These are phyloP conservation scores for Clonostachys solani DNA, from an alignment of 2,329 filamentous ascomycete species.

Conservation along the genomic window DNA sequence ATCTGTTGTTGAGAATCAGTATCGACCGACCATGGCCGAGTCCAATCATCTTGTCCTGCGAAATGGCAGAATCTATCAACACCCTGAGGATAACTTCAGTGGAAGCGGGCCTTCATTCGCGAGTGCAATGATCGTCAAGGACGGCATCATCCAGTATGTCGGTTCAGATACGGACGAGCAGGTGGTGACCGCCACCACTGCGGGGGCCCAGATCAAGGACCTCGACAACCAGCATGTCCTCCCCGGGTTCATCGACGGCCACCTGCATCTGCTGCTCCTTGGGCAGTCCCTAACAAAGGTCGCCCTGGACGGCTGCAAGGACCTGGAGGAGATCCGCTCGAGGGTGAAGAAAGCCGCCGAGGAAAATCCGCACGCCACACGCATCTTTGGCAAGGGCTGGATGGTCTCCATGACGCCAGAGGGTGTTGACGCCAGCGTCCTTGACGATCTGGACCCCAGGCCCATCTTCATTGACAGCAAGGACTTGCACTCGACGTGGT, in stretches of 20 bases:
- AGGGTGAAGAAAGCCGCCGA: constrained; percentile 39
- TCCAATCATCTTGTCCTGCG: constrained; percentile 9
- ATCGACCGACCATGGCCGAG: constrained; percentile 1
- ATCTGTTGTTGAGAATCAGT: neutral
- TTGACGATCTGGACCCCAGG: constrained; percentile 48
- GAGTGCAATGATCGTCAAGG: constrained; percentile 23
- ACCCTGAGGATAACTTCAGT: constrained; percentile 13
- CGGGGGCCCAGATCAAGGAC: constrained; percentile 15
- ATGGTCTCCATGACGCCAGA: constrained; percentile 44
- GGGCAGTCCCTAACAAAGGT: constrained; percentile 50
- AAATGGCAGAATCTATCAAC: constrained; percentile 19
- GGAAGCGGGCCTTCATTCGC: constrained; percentile 18
- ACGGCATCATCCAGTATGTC: constrained; percentile 25
- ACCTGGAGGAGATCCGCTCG: constrained; percentile 41
- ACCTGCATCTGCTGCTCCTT: constrained; percentile 50
- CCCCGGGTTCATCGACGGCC: constrained; percentile 54
- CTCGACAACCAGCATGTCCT: constrained; percentile 32
- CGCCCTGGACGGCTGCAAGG: constrained; percentile 40
- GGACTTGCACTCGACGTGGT: constrained; percentile 54
- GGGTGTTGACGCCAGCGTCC: constrained; percentile 33
- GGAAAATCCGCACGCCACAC: constrained; percentile 37
- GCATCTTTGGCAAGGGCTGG: constrained; percentile 52
- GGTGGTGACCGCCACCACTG: constrained; percentile 12
- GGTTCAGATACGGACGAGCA: constrained; percentile 18
- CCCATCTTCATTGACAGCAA: constrained; percentile 55